Evolutionary conservation across 768 basidiomycete genomes (phyloP).

Genomic region (Suillus americanus): DNA sequence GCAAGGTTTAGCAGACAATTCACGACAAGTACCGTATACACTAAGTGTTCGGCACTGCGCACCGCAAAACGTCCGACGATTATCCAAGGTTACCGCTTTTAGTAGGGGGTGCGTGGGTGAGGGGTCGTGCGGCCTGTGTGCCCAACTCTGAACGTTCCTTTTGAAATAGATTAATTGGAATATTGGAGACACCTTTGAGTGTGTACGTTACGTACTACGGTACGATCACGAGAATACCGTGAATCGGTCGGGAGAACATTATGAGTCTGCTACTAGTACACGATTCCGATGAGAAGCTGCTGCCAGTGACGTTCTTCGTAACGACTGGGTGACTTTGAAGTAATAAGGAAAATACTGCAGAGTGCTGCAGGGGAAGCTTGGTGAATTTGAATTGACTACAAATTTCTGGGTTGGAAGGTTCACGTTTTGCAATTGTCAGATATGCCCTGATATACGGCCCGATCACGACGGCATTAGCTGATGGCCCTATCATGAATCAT

Average conservation of each 20-base stretch:
- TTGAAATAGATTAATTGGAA: no score
- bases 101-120: no score
- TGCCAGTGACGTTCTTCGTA: constrained; percentile 7
- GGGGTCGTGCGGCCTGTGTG: no score
- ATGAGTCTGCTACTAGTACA: constrained; percentile 23
- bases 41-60: no score
- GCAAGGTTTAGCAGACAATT: no score
- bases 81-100: no score
- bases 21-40: no score
- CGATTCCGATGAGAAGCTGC: constrained; percentile 25
- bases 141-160: no score
- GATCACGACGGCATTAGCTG: not conserved
- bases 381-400: not conserved
- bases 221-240: constrained; percentile 28
- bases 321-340: constrained; percentile 8
- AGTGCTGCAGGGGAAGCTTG: constrained; percentile 14
- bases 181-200: no score
- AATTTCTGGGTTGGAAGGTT: not conserved
- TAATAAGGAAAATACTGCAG: constrained; percentile 5
- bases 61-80: no score
- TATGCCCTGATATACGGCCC: not conserved
- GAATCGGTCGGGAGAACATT: constrained; percentile 16
- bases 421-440: not conserved
- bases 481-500: not conserved
- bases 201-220: constrained; percentile 31